Percentiles rank a stretch among this genome's conserved stretches.
These are phyloP conservation scores for Ganoderma sp. DNA, from an alignment of 1,284 basidiomycete species.

Conservation along the genomic window DNA sequence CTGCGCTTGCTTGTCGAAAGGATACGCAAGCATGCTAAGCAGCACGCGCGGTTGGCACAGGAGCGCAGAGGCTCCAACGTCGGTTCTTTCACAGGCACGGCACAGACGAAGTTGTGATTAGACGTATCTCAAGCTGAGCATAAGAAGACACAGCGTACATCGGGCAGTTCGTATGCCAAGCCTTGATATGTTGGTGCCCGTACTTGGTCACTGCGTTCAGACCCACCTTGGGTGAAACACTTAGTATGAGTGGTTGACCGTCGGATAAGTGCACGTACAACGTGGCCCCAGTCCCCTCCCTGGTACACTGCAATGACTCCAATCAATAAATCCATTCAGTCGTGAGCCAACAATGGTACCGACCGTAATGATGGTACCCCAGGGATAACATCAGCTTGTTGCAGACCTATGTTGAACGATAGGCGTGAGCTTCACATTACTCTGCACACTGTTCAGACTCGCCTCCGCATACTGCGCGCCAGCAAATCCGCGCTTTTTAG, in stretches of 20 bases:
- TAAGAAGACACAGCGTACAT: not conserved
- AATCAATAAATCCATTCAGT: not conserved
- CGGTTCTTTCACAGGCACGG: not conserved
- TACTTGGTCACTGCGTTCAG: not conserved
- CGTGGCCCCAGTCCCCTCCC: slow-evolving; percentile 3
- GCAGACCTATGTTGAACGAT: not conserved
- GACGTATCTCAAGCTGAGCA: not conserved
- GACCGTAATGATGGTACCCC: not conserved
- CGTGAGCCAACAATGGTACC: not conserved
- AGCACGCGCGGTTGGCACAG: not conserved
- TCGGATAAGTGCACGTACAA: not conserved
- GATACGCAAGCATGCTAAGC: not conserved
- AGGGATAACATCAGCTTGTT: slow-evolving; percentile 1
- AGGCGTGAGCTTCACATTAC: not conserved
- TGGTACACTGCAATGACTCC: not conserved
- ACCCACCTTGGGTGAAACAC: slow-evolving; percentile 1
- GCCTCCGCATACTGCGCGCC: slow-evolving; percentile 28
- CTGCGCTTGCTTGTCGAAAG: not conserved
- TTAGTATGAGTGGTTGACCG: not conserved
- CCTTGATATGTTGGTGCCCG: slow-evolving; percentile 4
- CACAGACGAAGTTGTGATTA: not conserved
- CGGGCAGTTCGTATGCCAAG: slow-evolving; percentile 12
- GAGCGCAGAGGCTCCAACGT: not conserved
- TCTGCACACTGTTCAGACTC: not conserved
- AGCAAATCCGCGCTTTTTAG: slow-evolving; percentile 46